Conservation (phyloP, 2,329 filamentous ascomycete genomes). For the Xylaria multiplex region DNA sequence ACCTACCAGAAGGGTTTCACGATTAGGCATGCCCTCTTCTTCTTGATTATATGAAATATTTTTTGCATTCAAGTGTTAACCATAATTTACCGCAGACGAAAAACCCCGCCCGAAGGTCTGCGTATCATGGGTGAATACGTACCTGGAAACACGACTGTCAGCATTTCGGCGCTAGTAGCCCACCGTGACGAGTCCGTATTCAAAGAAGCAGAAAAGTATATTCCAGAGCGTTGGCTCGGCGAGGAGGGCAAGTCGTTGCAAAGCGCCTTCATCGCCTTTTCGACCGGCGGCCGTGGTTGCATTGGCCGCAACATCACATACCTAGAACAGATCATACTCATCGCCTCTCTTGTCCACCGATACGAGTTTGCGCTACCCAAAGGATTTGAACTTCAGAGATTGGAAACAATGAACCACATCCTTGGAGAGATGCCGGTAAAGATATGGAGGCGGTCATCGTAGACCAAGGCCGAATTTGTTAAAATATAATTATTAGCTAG, state of each 20-base stretch:
- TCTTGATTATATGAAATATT: too few relatives aligned
- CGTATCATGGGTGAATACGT: conserved; percentile 20
- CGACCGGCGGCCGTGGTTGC: conserved; percentile 12
- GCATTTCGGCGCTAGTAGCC: conserved; percentile 22
- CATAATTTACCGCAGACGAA: neutral
- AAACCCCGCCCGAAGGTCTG: conserved; percentile 14
- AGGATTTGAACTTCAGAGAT: conserved; percentile 13
- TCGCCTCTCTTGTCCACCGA: conserved; percentile 16
- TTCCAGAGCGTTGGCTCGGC: conserved; percentile 16
- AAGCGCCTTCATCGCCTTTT: conserved; percentile 18
- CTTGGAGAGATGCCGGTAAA: conserved; percentile 24
- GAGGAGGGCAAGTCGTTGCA: conserved; percentile 21
- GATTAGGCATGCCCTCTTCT: neutral
- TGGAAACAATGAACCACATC: conserved; percentile 24
- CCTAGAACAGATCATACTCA: conserved; percentile 16
- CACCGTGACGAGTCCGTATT: conserved; percentile 19
- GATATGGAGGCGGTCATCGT: conserved; percentile 16
- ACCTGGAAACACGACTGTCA: conserved; percentile 18
- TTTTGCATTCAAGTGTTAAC: neutral
- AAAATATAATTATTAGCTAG: too few relatives aligned
- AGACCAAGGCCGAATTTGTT: too few relatives aligned
- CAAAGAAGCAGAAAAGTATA: conserved; percentile 8
- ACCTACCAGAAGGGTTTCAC: neutral
- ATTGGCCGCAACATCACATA: conserved; percentile 24
- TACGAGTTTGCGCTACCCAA: conserved; percentile 18